A percentile compares a stretch with the other conserved stretches of the same genome.
Evolutionary conservation across 2,329 filamentous ascomycete species (phyloP).

Genomic region (Pleoardoris graminearum): DNA sequence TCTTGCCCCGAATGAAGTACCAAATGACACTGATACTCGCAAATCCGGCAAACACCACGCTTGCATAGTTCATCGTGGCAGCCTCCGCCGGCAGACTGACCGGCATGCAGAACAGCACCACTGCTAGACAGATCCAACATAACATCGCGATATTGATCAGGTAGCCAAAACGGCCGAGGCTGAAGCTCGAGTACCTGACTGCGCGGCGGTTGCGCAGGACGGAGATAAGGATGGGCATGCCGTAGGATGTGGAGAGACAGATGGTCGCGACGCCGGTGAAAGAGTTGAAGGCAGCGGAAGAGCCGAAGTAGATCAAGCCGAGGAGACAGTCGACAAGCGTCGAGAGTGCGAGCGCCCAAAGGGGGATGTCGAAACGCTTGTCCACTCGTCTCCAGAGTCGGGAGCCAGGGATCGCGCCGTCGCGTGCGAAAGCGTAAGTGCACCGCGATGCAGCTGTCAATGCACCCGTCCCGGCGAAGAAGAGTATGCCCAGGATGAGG

Average conservation of each 20-base stretch:
- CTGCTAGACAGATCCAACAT: constrained; percentile 70
- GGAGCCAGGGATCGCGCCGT: constrained; percentile 73
- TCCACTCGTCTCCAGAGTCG: constrained; percentile 69
- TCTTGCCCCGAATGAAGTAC: constrained; percentile 45
- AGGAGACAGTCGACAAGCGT: constrained; percentile 70
- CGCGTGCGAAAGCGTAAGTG: constrained; percentile 75
- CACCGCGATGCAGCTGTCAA: constrained; percentile 74
- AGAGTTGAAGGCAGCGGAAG: constrained; percentile 74
- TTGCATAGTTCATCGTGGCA: constrained; percentile 50
- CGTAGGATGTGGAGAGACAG: constrained; percentile 75
- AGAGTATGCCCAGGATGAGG: constrained; percentile 73
- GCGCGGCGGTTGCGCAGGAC: constrained; percentile 67
- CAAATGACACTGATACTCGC: constrained; percentile 42
- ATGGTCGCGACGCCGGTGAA: constrained; percentile 82
- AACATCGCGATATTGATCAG: constrained; percentile 69
- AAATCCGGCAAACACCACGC: constrained; percentile 47
- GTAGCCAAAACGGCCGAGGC: constrained; percentile 69
- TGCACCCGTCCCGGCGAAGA: constrained; percentile 76
- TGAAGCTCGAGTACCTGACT: constrained; percentile 68
- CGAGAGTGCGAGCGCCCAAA: constrained; percentile 70
- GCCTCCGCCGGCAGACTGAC: constrained; percentile 49
- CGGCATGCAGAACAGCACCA: constrained; percentile 77
- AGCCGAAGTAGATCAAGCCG: constrained; percentile 79
- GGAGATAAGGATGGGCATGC: constrained; percentile 73
- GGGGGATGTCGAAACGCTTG: constrained; percentile 67